These are phyloP conservation scores for Diversispora eburnea DNA, from an alignment of 192 early-diverging fungal genomes.

Conservation along the genomic window DNA sequence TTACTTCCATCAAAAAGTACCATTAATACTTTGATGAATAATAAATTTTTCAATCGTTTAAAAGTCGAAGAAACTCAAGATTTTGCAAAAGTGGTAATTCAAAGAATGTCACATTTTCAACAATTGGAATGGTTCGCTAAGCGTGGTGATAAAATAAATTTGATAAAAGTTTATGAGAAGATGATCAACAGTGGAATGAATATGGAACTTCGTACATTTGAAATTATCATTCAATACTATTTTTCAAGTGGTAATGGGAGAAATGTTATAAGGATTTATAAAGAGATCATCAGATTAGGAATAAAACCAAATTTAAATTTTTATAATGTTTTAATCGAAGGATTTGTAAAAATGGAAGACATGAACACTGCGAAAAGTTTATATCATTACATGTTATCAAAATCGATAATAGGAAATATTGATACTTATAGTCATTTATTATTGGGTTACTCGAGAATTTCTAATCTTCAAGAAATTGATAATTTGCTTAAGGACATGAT, in stretches of 20 bases:
- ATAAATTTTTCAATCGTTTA: background rate
- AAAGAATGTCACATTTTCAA: background rate
- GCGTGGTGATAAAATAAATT: background rate
- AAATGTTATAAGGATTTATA: background rate
- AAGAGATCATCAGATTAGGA: background rate
- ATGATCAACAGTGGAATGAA: background rate
- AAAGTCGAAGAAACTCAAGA: background rate
- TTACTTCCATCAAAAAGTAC: background rate
- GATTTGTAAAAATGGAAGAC: constrained; percentile 1
- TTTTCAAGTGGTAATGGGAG: background rate
- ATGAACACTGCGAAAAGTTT: background rate
- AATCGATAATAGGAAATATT: background rate
- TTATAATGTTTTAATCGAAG: constrained; percentile 2
- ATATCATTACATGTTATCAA: background rate
- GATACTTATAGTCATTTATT: background rate
- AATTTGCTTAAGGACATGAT: background rate
- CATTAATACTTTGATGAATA: background rate
- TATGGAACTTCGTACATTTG: background rate
- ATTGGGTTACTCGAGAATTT: background rate
- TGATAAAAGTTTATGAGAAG: background rate
- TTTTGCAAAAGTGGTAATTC: background rate
- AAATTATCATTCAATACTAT: background rate
- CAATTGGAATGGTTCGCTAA: background rate
- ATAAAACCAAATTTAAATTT: background rate
- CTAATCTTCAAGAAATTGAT: background rate